Evolutionary conservation across 805 yeast genomes (phyloP).

Genomic region (Metschnikowia anglica): DNA sequence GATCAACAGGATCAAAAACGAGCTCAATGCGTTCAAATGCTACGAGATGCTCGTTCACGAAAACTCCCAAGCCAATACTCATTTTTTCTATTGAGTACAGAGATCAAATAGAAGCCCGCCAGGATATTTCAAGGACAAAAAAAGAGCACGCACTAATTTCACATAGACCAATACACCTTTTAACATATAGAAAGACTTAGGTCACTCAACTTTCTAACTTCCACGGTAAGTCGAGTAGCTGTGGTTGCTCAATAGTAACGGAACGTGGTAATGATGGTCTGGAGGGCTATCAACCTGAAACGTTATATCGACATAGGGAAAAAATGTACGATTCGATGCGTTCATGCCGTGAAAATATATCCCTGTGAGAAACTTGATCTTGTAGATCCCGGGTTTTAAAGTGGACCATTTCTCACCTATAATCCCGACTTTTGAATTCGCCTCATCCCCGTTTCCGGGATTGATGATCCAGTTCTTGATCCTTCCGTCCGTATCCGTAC

Average conservation of each 20-base stretch:
- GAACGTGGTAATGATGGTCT: conserved; percentile 85
- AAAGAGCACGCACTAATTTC: too few species aligned
- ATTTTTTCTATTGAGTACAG: conserved; percentile 49
- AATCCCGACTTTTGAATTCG: conserved; percentile 31
- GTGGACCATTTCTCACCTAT: conserved; percentile 40
- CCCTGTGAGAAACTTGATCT: conserved; percentile 74
- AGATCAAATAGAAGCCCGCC: not conserved
- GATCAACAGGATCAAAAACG: conserved; percentile 58
- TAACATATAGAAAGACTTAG: too few species aligned
- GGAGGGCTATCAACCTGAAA: conserved; percentile 68
- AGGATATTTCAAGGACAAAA: not conserved
- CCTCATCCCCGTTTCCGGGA: conserved; percentile 27
- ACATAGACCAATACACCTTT: too few species aligned
- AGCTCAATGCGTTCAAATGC: conserved; percentile 62
- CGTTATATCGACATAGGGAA: conserved; percentile 82
- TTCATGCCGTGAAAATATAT: conserved; percentile 50
- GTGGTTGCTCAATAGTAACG: conserved; percentile 77
- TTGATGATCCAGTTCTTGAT: conserved; percentile 62
- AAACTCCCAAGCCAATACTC: conserved; percentile 58
- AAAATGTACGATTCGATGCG: conserved; percentile 53
- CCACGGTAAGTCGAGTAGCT: conserved; percentile 93
- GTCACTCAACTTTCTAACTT: too few species aligned
- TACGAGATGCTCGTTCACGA: conserved; percentile 70
- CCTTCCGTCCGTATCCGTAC: conserved; percentile 81
- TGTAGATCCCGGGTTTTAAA: conserved; percentile 64